These are phyloP conservation scores for Leccinum glutinopallens DNA, from an alignment of 1,284 basidiomycete species.

Conservation along the genomic window DNA sequence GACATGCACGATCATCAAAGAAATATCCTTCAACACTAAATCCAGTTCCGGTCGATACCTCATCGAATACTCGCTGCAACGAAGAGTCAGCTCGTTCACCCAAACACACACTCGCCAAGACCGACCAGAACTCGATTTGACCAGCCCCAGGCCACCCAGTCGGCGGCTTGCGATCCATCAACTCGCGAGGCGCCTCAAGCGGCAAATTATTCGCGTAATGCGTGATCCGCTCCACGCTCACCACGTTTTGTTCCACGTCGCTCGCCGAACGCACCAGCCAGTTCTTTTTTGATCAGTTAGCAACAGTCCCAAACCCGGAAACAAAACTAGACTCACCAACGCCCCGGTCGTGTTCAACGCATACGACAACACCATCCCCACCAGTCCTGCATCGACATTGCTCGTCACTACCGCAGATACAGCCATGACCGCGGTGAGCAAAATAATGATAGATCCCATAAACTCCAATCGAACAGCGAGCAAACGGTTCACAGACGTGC, in stretches of 20 bases:
- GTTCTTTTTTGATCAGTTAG: constrained; percentile 48
- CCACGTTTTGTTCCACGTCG: constrained; percentile 94
- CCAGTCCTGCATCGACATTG: constrained; percentile 84
- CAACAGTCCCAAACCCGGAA: background rate
- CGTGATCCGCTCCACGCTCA: constrained; percentile 80
- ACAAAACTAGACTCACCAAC: constrained; percentile 47
- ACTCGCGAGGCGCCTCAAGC: constrained; percentile 77
- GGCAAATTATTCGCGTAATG: constrained; percentile 72
- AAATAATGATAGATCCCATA: constrained; percentile 81
- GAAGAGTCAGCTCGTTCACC: background rate
- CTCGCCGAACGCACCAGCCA: constrained; percentile 91
- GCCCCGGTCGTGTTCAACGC: constrained; percentile 81
- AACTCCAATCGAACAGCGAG: constrained; percentile 80
- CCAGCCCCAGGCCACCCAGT: constrained; percentile 78
- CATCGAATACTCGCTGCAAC: constrained; percentile 69
- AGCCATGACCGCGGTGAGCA: constrained; percentile 71
- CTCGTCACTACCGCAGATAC: constrained; percentile 71
- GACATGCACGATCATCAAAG: constrained; percentile 59
- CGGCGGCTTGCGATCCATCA: constrained; percentile 63
- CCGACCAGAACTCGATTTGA: constrained; percentile 73
- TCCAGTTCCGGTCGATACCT: constrained; percentile 84
- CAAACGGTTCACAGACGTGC: constrained; percentile 80
- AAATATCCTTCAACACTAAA: constrained; percentile 75
- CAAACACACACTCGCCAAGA: background rate
- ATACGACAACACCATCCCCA: constrained; percentile 90